Percentiles rank a stretch among this genome's conserved stretches.
Conservation (phyloP, 352 stramenopile species). For the Globisporangium recalcitrans region DNA sequence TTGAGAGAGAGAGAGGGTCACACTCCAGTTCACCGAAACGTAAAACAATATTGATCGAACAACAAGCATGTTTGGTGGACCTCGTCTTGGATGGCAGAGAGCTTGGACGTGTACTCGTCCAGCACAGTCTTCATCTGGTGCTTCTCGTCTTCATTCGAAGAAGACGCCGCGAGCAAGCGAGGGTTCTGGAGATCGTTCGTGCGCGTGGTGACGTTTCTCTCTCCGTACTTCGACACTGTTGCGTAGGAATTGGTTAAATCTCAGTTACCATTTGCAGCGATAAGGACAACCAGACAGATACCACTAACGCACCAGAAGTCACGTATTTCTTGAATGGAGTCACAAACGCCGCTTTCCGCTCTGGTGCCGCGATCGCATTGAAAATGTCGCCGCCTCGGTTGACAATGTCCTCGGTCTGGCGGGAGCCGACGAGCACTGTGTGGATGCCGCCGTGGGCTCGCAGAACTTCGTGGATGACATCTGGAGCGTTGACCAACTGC, state of each 20-base stretch:
- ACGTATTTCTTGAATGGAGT: constrained; percentile 87
- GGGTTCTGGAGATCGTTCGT: constrained; percentile 76
- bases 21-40: background rate
- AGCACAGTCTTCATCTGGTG: constrained; percentile 48
- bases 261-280: too few relatives aligned
- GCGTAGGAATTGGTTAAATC: too few relatives aligned
- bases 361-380: constrained; percentile 33
- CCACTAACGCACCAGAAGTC: constrained; percentile 41
- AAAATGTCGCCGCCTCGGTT: constrained; percentile 71
- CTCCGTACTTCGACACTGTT: constrained; percentile 78
- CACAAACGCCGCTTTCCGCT: constrained; percentile 71
- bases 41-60: background rate
- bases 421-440: constrained; percentile 69
- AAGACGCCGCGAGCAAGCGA: constrained; percentile 58
- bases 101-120: constrained; percentile 32
- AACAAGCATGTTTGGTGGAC: constrained; percentile 18
- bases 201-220: constrained; percentile 78
- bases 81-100: constrained; percentile 49
- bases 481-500: constrained; percentile 61
- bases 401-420: constrained; percentile 73
- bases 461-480: constrained; percentile 80
- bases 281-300: background rate
- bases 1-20: background rate
- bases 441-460: constrained; percentile 64
- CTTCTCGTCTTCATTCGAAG: constrained; percentile 77